These are phyloP conservation scores for Obelidium mucronatum DNA, from an alignment of 192 early-diverging fungal species.

Conservation along the genomic window DNA sequence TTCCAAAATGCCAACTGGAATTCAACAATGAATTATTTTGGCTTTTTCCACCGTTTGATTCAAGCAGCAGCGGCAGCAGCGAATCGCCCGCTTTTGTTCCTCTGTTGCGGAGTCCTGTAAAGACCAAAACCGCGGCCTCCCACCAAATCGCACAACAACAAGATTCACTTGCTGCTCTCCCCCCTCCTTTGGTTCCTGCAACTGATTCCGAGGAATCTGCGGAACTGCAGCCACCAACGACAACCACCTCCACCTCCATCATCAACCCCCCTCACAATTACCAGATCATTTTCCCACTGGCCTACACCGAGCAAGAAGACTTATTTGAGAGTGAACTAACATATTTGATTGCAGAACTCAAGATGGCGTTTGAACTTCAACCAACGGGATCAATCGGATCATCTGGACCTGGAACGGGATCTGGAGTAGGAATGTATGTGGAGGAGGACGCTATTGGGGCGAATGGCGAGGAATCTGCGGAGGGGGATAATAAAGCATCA, in stretches of 20 bases:
- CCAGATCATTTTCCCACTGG: neutral
- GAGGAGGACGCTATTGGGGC: neutral
- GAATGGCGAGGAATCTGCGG: neutral
- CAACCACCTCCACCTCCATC: neutral
- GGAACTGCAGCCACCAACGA: constrained; percentile 8
- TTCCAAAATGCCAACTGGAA: neutral
- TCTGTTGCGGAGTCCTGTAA: neutral
- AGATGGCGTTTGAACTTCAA: neutral
- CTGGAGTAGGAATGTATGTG: neutral
- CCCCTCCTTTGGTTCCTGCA: neutral
- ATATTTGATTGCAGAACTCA: constrained; percentile 13
- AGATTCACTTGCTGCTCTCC: neutral
- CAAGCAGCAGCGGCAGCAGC: neutral
- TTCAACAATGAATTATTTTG: neutral
- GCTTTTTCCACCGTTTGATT: constrained; percentile 9
- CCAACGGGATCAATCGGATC: neutral
- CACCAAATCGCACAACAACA: neutral
- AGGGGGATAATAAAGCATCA: neutral
- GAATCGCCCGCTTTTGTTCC: neutral
- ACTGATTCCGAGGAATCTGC: too few relatives aligned
- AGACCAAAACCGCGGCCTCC: neutral
- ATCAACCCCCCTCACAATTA: neutral
- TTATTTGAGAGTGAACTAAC: constrained; percentile 30
- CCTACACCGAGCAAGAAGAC: neutral
- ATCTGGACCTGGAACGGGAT: neutral